Conservation (phyloP, 2,329 filamentous ascomycete genomes). For the Hymenoscyphus occultus region DNA sequence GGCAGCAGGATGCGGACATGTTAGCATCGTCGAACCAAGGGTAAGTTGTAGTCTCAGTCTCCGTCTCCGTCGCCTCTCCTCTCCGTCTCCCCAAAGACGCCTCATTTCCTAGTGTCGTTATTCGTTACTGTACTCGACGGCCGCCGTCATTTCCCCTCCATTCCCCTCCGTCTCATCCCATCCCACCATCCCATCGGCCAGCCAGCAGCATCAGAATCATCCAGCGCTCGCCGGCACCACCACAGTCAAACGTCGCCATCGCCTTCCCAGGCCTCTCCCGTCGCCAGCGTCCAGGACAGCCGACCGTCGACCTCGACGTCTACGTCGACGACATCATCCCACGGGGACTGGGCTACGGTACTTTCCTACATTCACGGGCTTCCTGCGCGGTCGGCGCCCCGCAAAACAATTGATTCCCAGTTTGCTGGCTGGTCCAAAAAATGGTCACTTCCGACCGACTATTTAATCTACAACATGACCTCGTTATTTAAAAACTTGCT, state of each 20-base stretch:
- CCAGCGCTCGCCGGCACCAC: neutral
- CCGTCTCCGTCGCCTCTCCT: too few relatives aligned
- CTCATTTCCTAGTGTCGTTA: neutral
- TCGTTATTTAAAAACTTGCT: constrained; percentile 33
- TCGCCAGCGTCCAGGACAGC: neutral
- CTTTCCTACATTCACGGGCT: constrained; percentile 10
- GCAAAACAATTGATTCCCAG: constrained; percentile 3
- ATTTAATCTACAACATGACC: constrained; percentile 28
- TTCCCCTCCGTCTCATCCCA: constrained; percentile 7
- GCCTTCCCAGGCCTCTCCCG: neutral
- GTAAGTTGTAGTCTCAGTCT: constrained; percentile 30
- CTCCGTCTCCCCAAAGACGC: neutral
- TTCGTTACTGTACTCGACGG: neutral
- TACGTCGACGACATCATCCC: neutral
- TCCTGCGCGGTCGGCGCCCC: constrained; percentile 1
- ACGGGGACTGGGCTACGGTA: neutral
- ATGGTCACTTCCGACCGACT: neutral
- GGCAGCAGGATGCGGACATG: constrained; percentile 39
- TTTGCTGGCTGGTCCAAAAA: constrained; percentile 3
- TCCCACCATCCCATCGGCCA: neutral
- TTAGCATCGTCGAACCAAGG: constrained; percentile 35
- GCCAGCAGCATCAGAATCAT: neutral
- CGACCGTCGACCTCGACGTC: neutral
- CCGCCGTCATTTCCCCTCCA: constrained; percentile 2
- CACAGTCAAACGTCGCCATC: neutral